A percentile compares a stretch with the other conserved stretches of the same genome.
Evolutionary conservation across 257 asterid species (phyloP).

Genomic region (Solanum dulcamara): DNA sequence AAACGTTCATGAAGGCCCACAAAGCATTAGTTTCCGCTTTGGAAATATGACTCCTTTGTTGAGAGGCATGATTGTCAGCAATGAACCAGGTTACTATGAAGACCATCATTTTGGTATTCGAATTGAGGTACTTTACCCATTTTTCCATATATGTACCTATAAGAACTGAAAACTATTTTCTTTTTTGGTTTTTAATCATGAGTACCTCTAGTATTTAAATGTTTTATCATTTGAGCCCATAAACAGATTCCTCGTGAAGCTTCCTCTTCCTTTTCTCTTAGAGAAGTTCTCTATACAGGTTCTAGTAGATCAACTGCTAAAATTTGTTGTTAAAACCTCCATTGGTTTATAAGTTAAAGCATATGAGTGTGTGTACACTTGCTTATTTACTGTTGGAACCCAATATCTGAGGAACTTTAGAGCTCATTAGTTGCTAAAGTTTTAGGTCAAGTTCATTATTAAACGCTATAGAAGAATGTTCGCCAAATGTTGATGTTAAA

Average conservation of each 20-base stretch:
- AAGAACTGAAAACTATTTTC: neutral
- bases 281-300: neutral
- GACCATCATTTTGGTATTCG: constrained; percentile 95
- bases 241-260: neutral
- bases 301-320: neutral
- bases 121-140: constrained; percentile 58
- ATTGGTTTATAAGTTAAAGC: neutral
- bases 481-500: neutral
- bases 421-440: neutral
- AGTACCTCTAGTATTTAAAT: neutral
- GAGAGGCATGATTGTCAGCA: constrained; percentile 95
- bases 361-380: neutral
- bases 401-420: neutral
- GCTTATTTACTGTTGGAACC: neutral
- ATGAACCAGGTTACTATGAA: constrained; percentile 98
- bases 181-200: neutral
- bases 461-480: neutral
- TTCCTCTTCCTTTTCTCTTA: neutral
- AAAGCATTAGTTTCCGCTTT: constrained; percentile 91
- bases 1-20: constrained; percentile 99
- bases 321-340: neutral
- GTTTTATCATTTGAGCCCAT: neutral
- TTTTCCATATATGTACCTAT: neutral
- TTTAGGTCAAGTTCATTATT: neutral
- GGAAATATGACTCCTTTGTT: constrained; percentile 87